Evolutionary conservation across 208 protist genomes (phyloP), one percentile per base, ranked within the genome.

Genomic region (Lotmaria passim): DNA sequence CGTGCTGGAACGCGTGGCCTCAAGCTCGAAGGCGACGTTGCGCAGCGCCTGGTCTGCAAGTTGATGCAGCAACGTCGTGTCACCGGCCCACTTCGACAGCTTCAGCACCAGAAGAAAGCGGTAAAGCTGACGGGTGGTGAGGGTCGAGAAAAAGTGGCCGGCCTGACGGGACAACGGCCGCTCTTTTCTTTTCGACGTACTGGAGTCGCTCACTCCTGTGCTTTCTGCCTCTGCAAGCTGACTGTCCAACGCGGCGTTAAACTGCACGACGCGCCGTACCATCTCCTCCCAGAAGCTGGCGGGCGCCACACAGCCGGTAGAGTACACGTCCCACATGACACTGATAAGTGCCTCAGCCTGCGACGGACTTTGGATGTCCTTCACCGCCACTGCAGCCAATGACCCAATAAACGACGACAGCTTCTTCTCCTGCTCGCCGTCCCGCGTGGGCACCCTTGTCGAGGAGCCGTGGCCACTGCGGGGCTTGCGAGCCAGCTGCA

Each of bases 121-220:
- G 72, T 84, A 94, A 24, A 94, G 44, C 59, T 94, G 85, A n/a
- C 89, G 73, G 15, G 89, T 94, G 1, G 85, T 88, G 19, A 94
- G 69, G 10, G 83, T 80, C 39, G 85, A 90, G 65, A 94, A 94
- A 11, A 94, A 82, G 66, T 94, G 89, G 3, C 85, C 85, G 1
- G 65, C 78, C 7, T 41, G 12, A 0, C 7, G 36, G 19, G 56
- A 50, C 4, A 23, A 23, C 2, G 43, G 21, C 14, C 47, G 24
- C 30, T 1, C 50, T 21, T 59, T 53, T 46, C 50, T 39, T 33
- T 2, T 23, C 6, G 7, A 7, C 7, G n/a, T 53, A 3, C 23
- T 7, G 41, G 47, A 8, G n/a, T 15, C 21, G 24, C 26, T 10
- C 12, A 6, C 11, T 52, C 19, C 48, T 1, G 19, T 15, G 8